Conservation (phyloP, 371 early-diverging fungal species). For the Coemansia sp. region DNA sequence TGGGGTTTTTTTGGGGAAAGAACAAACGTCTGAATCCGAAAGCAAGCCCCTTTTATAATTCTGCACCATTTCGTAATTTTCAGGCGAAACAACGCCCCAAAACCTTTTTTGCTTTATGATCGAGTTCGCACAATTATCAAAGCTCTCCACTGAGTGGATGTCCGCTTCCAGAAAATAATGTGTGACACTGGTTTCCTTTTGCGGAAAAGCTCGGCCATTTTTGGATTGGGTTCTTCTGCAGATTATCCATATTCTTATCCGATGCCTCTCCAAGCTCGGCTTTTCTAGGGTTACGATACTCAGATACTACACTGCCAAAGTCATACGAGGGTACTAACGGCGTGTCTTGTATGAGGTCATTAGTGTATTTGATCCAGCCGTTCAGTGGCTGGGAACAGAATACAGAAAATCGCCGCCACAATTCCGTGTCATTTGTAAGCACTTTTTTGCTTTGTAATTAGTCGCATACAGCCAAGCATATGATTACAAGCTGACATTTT, state of each 20-base stretch:
- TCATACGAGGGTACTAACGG: too few relatives aligned
- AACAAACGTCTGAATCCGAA: not conserved
- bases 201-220: not conserved
- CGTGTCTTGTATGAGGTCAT: too few relatives aligned
- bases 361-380: too few relatives aligned
- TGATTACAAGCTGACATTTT: too few relatives aligned
- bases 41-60: not conserved
- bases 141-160: too few relatives aligned
- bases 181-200: slow-evolving; percentile 4
- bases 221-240: not conserved
- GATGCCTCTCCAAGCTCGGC: not conserved
- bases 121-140: too few relatives aligned
- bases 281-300: not conserved
- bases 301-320: not conserved
- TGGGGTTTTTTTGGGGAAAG: not conserved
- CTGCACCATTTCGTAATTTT: not conserved
- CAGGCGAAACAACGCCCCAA: not conserved
- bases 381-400: too few relatives aligned
- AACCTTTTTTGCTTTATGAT: too few relatives aligned
- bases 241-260: not conserved
- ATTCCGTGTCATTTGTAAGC: too few relatives aligned
- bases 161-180: not conserved
- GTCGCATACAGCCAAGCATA: too few relatives aligned
- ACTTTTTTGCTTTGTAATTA: too few relatives aligned
- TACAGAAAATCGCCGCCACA: too few relatives aligned